These are phyloP conservation scores for Hypericum perforatum DNA, from an alignment of 345 rosid species.

Conservation along the genomic window DNA sequence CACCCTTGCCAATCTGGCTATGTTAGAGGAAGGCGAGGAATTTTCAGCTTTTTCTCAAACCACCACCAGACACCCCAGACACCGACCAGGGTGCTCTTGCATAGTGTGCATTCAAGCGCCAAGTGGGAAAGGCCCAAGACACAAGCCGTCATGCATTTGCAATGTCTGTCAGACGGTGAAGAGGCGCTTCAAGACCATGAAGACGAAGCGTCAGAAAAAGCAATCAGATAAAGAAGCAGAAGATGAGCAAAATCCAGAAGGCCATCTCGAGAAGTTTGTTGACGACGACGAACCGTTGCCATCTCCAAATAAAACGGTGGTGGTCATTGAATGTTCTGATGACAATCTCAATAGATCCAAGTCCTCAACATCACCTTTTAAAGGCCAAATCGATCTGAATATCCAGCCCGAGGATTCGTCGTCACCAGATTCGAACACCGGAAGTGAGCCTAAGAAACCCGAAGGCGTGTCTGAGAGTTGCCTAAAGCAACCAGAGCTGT, in stretches of 20 bases:
- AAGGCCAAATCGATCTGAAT: conserved; percentile 77
- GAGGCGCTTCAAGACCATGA: conserved; percentile 66
- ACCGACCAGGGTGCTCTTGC: conserved; percentile 85
- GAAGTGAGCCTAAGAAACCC: conserved; percentile 28
- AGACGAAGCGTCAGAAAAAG: conserved; percentile 64
- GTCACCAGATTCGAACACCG: conserved; percentile 45
- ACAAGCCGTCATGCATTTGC: conserved; percentile 69
- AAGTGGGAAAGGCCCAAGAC: conserved; percentile 82
- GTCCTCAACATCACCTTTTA: conserved; percentile 44
- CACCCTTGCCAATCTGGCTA: conserved; percentile 57
- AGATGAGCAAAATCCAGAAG: conserved; percentile 26
- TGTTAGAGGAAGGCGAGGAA: conserved; percentile 47
- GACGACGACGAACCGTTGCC: conserved; percentile 32
- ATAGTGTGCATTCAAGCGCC: conserved; percentile 94
- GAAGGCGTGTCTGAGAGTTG: conserved; percentile 33
- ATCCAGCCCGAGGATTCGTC: conserved; percentile 86
- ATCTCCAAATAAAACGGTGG: conserved; percentile 33
- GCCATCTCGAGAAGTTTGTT: conserved; percentile 24
- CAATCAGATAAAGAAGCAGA: conserved; percentile 52
- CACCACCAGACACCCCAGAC: conserved; percentile 89
- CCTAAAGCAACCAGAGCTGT: conserved; percentile 26
- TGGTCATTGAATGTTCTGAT: conserved; percentile 32
- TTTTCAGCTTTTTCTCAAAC: conserved; percentile 43
- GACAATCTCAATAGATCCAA: conserved; percentile 36
- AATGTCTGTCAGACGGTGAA: conserved; percentile 60